Percentiles rank a stretch among this genome's conserved stretches.
Evolutionary conservation across 148 eudicot genomes (phyloP).

Genomic region (Vaccinium darrowii): DNA sequence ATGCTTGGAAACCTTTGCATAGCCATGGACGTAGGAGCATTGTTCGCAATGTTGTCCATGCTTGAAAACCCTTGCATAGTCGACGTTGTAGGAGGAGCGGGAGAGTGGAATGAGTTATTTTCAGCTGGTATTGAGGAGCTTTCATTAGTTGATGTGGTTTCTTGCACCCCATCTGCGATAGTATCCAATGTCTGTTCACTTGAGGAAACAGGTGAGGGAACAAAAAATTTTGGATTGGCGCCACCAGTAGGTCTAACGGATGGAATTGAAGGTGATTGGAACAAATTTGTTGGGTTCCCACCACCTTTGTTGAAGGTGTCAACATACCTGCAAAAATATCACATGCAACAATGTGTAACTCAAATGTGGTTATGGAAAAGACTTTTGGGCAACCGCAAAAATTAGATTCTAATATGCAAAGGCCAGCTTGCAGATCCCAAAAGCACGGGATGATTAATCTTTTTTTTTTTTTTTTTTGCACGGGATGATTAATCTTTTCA

Average conservation of each 20-base stretch:
- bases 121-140: conserved; percentile 26
- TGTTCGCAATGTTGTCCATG: too few relatives aligned
- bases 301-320: conserved; percentile 90
- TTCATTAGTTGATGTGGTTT: conserved; percentile 24
- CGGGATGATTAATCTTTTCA: neutral
- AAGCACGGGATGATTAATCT: neutral
- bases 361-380: neutral
- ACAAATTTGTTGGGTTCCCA: conserved; percentile 52
- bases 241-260: conserved; percentile 45
- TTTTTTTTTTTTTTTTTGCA: neutral
- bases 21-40: too few relatives aligned
- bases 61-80: too few relatives aligned
- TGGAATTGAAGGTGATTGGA: conserved; percentile 67
- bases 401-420: neutral
- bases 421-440: neutral
- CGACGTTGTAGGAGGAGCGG: too few relatives aligned
- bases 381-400: neutral
- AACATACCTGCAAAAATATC: conserved; percentile 60
- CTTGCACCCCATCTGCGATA: conserved; percentile 22
- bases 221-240: conserved; percentile 58
- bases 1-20: too few relatives aligned
- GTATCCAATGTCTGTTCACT: conserved; percentile 31
- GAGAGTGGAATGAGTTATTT: conserved; percentile 22
- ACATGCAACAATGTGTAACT: neutral
- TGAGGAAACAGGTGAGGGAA: conserved; percentile 52